Conservation (phyloP, 2,329 filamentous ascomycete genomes). For the Talaromyces rugulosus region DNA sequence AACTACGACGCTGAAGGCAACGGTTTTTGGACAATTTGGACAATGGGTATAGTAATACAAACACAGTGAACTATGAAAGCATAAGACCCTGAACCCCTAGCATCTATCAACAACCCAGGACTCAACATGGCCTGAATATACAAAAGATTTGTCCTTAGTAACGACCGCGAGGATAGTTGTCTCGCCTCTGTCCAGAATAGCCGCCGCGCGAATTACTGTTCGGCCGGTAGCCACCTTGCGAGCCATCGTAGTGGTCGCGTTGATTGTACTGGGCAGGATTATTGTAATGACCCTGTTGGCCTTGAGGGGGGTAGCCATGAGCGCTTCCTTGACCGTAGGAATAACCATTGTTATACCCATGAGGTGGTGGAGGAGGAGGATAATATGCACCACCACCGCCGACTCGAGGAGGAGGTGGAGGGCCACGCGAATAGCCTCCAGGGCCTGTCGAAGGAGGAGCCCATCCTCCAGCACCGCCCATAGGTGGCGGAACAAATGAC, state of each 20-base stretch:
- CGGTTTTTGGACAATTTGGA: not conserved
- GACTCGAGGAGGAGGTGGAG: constrained; percentile 36
- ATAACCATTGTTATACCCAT: constrained; percentile 18
- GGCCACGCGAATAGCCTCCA: constrained; percentile 31
- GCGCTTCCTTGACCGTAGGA: constrained; percentile 24
- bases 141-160: not conserved
- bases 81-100: not conserved
- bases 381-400: constrained; percentile 28
- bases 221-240: constrained; percentile 17
- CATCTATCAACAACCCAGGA: not conserved
- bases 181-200: not conserved
- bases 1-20: not conserved
- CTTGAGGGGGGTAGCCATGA: constrained; percentile 23
- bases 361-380: constrained; percentile 16
- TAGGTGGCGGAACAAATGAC: constrained; percentile 33
- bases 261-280: constrained; percentile 21
- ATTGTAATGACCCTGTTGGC: constrained; percentile 16
- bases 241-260: constrained; percentile 21
- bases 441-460: constrained; percentile 27
- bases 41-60: not conserved
- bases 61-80: not conserved
- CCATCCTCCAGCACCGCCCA: constrained; percentile 29
- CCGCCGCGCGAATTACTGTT: not conserved
- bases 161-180: not conserved
- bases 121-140: not conserved